Evolutionary conservation across 169 alveolate species (phyloP).

Genomic region (Amoebophrya sp.): DNA sequence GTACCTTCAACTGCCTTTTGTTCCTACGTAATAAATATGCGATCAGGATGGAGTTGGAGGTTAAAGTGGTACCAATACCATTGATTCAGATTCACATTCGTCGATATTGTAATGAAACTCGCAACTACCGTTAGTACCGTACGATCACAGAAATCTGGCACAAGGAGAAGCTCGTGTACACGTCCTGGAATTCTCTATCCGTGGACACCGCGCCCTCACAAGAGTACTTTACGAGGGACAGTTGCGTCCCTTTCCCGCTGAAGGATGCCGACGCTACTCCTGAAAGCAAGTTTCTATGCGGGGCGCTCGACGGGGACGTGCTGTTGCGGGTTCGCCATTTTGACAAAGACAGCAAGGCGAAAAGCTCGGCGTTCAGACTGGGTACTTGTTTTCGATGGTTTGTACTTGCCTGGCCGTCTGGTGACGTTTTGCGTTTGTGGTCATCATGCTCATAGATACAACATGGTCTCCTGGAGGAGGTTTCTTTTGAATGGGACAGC

Average conservation of each 20-base stretch:
- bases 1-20: no score
- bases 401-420: no score
- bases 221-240: neutral
- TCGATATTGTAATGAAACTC: no score
- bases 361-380: neutral
- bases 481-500: no score
- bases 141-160: neutral
- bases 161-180: neutral
- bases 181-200: neutral
- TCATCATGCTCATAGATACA: no score
- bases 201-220: neutral
- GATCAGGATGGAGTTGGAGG: no score
- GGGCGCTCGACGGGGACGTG: neutral
- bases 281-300: neutral
- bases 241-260: neutral
- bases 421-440: no score
- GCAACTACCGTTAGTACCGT: neutral
- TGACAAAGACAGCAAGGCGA: neutral
- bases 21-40: no score
- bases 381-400: no score
- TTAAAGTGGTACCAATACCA: no score
- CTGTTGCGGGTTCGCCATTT: neutral
- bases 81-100: no score
- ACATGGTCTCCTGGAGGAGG: no score
- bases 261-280: neutral